Percentiles rank a stretch among this genome's conserved stretches.
Evolutionary conservation across 305 asterid species (phyloP).

Genomic region (Ilex paraguariensis): DNA sequence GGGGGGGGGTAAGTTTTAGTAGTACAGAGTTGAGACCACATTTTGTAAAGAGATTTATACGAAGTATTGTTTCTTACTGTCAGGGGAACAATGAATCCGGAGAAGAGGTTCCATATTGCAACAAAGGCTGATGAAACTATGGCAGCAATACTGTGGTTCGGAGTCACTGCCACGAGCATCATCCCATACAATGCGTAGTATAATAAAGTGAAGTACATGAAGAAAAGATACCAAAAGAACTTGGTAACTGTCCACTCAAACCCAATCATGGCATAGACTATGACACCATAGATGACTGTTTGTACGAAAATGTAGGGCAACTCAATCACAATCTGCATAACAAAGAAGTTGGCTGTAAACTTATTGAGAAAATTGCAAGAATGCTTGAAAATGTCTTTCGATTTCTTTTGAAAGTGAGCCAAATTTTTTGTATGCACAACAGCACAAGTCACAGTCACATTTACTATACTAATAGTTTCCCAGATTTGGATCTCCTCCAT

Average conservation of each 20-base stretch:
- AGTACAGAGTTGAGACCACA: too few species aligned
- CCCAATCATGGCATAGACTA: slow-evolving; percentile 42
- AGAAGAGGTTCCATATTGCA: slow-evolving; percentile 45
- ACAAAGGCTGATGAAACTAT: slow-evolving; percentile 19
- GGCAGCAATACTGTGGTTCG: slow-evolving; percentile 39
- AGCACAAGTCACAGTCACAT: too few species aligned
- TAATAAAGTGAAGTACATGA: slow-evolving; percentile 42
- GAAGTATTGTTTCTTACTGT: slow-evolving; percentile 32
- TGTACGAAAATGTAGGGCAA: slow-evolving; percentile 44
- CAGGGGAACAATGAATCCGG: slow-evolving; percentile 41
- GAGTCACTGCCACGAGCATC: slow-evolving; percentile 55
- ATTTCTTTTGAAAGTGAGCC: too few species aligned
- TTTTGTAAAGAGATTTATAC: too few species aligned
- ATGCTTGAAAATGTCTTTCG: too few species aligned
- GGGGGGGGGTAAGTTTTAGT: too few species aligned
- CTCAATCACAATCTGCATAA: slow-evolving; percentile 38
- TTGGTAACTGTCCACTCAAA: slow-evolving; percentile 43
- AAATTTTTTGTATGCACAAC: too few species aligned
- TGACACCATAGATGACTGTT: slow-evolving; percentile 23
- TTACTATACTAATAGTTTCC: too few species aligned
- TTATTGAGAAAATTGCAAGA: not conserved
- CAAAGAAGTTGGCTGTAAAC: not conserved
- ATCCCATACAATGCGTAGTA: slow-evolving; percentile 51
- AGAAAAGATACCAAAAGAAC: slow-evolving; percentile 41
- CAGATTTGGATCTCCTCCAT: too few species aligned